Conservation (phyloP, 192 early-diverging fungal species). For the Pilaira anomala region DNA sequence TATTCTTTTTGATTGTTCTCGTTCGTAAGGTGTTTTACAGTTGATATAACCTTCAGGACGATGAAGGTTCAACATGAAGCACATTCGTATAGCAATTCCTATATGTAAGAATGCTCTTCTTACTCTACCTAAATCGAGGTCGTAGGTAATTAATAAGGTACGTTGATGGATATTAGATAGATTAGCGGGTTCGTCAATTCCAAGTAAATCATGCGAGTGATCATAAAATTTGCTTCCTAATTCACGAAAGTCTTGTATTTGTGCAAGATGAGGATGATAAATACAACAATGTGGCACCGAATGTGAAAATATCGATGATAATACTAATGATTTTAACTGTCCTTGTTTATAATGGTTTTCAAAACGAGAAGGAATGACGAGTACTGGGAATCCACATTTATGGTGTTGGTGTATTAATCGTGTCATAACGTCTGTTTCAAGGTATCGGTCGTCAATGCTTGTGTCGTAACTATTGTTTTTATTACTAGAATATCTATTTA, state of each 20-base stretch:
- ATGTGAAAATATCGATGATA: conserved; percentile 17
- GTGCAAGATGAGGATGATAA: conserved; percentile 11
- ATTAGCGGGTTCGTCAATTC: conserved; percentile 15
- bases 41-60: conserved; percentile 18
- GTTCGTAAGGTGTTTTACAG: conserved; percentile 14
- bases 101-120: conserved; percentile 22
- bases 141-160: conserved; percentile 22
- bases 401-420: conserved; percentile 9
- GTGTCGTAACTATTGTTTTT: neutral
- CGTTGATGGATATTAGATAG: conserved; percentile 24
- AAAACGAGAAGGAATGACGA: conserved; percentile 7
- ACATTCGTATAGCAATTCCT: conserved; percentile 26
- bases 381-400: conserved; percentile 18
- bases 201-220: neutral
- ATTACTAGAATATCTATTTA: neutral
- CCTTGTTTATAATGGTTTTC: neutral
- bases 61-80: conserved; percentile 30
- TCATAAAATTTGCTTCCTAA: conserved; percentile 18
- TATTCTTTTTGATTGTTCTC: conserved; percentile 26
- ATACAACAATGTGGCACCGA: conserved; percentile 4
- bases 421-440: neutral
- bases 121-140: conserved; percentile 24
- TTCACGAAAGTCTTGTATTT: neutral
- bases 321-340: neutral
- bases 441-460: neutral